These are phyloP conservation scores for Suillus spraguei DNA, from an alignment of 768 basidiomycete species.

Conservation along the genomic window DNA sequence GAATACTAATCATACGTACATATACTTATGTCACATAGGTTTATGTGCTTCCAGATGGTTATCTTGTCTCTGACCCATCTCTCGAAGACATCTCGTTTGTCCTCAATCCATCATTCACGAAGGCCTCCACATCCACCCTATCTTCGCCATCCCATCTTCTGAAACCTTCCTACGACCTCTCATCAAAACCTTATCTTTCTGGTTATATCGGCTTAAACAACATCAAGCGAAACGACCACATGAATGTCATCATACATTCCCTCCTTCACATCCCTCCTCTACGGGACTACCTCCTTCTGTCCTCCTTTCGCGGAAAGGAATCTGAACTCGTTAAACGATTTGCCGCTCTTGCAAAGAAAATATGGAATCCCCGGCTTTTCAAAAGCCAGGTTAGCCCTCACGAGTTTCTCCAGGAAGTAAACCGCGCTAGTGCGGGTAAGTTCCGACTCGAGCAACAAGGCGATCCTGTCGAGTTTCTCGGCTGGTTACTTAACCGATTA, in stretches of 20 bases:
- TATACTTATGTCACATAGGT: constrained; percentile 54
- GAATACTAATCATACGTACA: constrained; percentile 1
- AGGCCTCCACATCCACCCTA: constrained; percentile 51
- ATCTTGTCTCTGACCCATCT: constrained; percentile 95
- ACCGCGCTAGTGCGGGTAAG: constrained; percentile 84
- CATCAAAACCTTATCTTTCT: constrained; percentile 79
- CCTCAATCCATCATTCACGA: constrained; percentile 86
- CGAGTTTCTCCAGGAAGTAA: constrained; percentile 97
- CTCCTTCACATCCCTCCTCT: constrained; percentile 90
- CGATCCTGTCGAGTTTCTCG: constrained; percentile 94
- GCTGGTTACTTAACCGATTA: constrained; percentile 92
- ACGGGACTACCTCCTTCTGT: constrained; percentile 84
- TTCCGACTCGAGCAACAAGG: constrained; percentile 94
- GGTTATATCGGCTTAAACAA: constrained; percentile 98
- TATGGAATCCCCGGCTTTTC: constrained; percentile 97
- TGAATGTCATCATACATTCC: constrained; percentile 96
- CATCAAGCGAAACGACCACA: constrained; percentile 95
- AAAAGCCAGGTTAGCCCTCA: constrained; percentile 99
- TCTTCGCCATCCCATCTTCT: constrained; percentile 60
- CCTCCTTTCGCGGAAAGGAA: constrained; percentile 71
- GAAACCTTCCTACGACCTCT: constrained; percentile 85
- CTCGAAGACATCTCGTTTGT: constrained; percentile 94
- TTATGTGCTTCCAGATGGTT: constrained; percentile 96
- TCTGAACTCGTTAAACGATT: constrained; percentile 90
- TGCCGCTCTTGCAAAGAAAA: constrained; percentile 83